Evolutionary conservation across 176 grass and related monocot genomes (phyloP), one percentile per base, ranked within the genome.

Genomic region (Phoenix dactylifera): DNA sequence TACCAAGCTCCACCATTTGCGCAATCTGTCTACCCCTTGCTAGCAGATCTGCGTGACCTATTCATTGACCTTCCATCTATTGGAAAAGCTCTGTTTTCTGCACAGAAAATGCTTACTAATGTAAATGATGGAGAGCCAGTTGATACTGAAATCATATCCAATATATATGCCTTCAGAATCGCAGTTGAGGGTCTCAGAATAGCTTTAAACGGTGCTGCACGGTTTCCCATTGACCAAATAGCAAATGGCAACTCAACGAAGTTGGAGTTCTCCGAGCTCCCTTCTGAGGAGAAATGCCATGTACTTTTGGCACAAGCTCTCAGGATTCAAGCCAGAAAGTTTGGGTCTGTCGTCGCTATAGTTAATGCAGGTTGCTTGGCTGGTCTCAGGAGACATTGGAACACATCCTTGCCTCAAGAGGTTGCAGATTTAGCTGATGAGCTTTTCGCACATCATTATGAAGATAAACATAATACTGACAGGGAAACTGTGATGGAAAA

Each of bases 341-440:
- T 79, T 20, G 80, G 84, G 72, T 88, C 80, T 49, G 84, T 88
- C 29, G 89, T 93, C 20, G 89, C 84, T 68, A 28, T 93, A 71
- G 80, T 93, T 72, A 77, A 93, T 62, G 77, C 84, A 12, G 77
- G 84, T 51, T 93, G 69, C 28, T 81, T 93, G 68, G 18, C 74
- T 84, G 89, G 89, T 77, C 87, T 93, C 69, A 84, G 89, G 63
- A 84, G 67, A 54, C 77, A 93, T 48, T 93, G 89, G 89, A 84
- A 80, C 17, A 93, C 84, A 49, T 74, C 70, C 62, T 69, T 74
- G 57, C 87, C 92, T 69, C 29, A 28, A 55, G 75, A 88, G 74
- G 75, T 97, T 57, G 62, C 64, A 53, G 62, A 82, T 55, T 74
- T 77, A 72, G 70, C 80, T 51, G 64, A 73, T 62, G 66, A 44